phyloP scores from a whole-genome alignment of 2,329 filamentous ascomycete species.

The Venturia asperata region DNA sequence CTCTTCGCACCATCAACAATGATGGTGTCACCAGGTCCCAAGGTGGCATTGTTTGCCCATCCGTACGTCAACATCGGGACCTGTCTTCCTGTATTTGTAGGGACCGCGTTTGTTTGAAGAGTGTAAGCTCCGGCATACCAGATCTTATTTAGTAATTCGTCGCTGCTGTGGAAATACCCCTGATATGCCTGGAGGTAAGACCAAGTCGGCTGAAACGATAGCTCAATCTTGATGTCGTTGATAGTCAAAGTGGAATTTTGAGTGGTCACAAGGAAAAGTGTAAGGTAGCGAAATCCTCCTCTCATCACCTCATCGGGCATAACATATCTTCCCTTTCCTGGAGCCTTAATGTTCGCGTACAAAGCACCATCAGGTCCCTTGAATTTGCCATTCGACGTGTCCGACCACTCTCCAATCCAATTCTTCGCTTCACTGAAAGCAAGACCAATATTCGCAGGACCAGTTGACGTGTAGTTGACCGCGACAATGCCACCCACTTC shows the following conservation, averaged over 20 bases:
- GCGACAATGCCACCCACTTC: constrained; percentile 52
- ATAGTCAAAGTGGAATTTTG: constrained; percentile 30
- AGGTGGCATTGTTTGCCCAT: constrained; percentile 35
- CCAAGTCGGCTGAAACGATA: constrained; percentile 46
- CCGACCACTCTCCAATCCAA: constrained; percentile 39
- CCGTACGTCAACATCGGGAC: constrained; percentile 29
- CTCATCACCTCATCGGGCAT: constrained; percentile 42
- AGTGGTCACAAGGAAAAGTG: constrained; percentile 35
- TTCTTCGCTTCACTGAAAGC: constrained; percentile 39
- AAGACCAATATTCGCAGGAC: constrained; percentile 29
- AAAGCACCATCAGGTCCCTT: constrained; percentile 40
- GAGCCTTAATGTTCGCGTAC: constrained; percentile 35
- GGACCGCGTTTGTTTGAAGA: constrained; percentile 41
- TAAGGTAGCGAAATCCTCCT: constrained; percentile 50
- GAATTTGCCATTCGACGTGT: constrained; percentile 37
- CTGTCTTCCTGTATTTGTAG: constrained; percentile 33
- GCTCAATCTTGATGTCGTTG: constrained; percentile 36
- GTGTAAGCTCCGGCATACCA: constrained; percentile 50
- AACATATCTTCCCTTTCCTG: constrained; percentile 33
- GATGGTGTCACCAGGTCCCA: constrained; percentile 33
- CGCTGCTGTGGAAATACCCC: constrained; percentile 32
- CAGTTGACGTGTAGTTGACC: constrained; percentile 42
- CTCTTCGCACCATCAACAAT: constrained; percentile 38
- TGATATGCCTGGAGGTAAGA: constrained; percentile 36
- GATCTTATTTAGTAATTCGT: constrained; percentile 35